Evolutionary conservation across 1,284 basidiomycete genomes (phyloP), one percentile per base, ranked within the genome.

Genomic region (Ceratobasidium sp.): DNA sequence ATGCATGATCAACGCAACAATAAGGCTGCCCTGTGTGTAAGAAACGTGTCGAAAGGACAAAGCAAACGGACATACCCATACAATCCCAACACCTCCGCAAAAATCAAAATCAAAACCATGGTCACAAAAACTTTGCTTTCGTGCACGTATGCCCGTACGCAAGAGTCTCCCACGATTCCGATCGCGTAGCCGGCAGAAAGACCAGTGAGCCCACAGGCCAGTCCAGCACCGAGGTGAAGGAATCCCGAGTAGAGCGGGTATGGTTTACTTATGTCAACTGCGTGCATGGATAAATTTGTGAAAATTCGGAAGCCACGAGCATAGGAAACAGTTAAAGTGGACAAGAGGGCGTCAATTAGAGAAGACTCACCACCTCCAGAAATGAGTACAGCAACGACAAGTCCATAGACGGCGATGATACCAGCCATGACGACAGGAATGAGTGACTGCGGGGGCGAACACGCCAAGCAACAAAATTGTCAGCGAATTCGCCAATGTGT

Each of bases 141-240:
- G 78, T 86, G 81, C 26, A 85, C 76, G 77, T 85, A 85, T 28
- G 83, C 83, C 58, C 84, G 78, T 12, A 85, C 84, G 73, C 83
- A 85, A 81, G 96, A 90, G 79, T 99, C 97, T 71, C 96, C 97
- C 30, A 98, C 94, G 74, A 92, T 89, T 36, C 97, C 97, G 79
- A 99, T 97, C n/a, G 97, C 96, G 79, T 96, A 97, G 6, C 97
- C 97, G 1, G 97, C 97, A n/a, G 96, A 92, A 57, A 99, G 82
- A 73, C 97, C 97, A 14, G 97, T 96, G 76, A 94, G 82, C 18
- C 96, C 96, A 79, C 94, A 96, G 5, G 94, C 89, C 36, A 98
- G 84, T 32, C 97, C 97, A 12, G 97, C 97, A 10, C 92, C 95
- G 32, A 99, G 89, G 80, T 99, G 97, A 57, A 97, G 87, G 81